Conservation (phyloP, 1,139 yeast genomes). For the Lodderomyces beijingensis region DNA sequence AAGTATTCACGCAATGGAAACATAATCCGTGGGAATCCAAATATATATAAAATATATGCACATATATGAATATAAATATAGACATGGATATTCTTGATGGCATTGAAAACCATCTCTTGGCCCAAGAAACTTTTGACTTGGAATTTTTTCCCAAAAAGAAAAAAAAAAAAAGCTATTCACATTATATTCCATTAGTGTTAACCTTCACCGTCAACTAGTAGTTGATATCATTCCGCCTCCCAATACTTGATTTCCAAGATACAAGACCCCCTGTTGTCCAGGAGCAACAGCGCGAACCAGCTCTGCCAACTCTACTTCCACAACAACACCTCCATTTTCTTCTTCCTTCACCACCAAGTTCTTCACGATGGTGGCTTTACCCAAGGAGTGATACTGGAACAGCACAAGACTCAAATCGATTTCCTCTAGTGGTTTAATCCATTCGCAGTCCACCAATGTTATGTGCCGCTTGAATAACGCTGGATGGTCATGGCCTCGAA, state of each 20-base stretch:
- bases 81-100: too few relatives aligned
- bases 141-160: too few relatives aligned
- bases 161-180: too few relatives aligned
- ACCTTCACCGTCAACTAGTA: too few relatives aligned
- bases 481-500: slow-evolving; percentile 64
- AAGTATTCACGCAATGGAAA: too few relatives aligned
- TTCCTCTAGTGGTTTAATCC: slow-evolving; percentile 32
- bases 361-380: slow-evolving; percentile 40
- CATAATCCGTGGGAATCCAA: too few relatives aligned
- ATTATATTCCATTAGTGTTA: too few relatives aligned
- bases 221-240: slow-evolving; percentile 77
- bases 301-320: slow-evolving; percentile 33
- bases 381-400: slow-evolving; percentile 71
- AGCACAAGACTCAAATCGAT: slow-evolving; percentile 21
- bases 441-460: slow-evolving; percentile 43
- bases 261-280: slow-evolving; percentile 81
- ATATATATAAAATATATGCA: too few relatives aligned
- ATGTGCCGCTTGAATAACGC: slow-evolving; percentile 48
- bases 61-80: too few relatives aligned
- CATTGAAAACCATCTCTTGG: too few relatives aligned
- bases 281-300: slow-evolving; percentile 75
- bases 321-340: slow-evolving; percentile 13
- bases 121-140: too few relatives aligned
- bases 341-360: slow-evolving; percentile 3
- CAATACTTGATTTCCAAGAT: slow-evolving; percentile 59